Base-by-base conservation (phyloP, 1,139 yeast species). In the Yamadazyma dushanensis region DNA sequence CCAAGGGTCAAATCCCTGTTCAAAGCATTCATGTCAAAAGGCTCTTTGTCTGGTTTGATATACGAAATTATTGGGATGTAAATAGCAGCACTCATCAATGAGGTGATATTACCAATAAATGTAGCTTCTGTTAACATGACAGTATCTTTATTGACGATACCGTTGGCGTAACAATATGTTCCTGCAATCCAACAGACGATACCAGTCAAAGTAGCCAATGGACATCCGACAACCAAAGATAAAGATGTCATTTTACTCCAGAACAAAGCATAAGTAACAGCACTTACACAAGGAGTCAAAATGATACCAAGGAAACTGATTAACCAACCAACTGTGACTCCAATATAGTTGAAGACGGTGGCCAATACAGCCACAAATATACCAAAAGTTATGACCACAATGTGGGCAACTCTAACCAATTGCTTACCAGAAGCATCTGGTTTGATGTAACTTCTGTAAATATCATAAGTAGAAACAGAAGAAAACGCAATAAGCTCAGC, bases 161-260 rank as follows among this genome's bases (percentile, higher is more conserved):
- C 57, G 37, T 42, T 57, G 19, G 52, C 60, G 29, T 57, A 55
- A 18, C 29, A 32, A 28, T 45, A 39, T 9, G 51, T 40, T 3
- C 43, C 31, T 4, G 67, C 75, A 20, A 74, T 54, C 82, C 82
- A 76, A 27, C 74, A 60, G 8, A 57, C 63, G 27, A 76, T 45
- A 18, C 77, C 78, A 16, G 66, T 54, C 1, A 56, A 43, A 2
- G 79, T 66, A 1, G 78, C 77, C 23, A 73, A 45, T 5, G 76
- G 66, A 3, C 78, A 73, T 3, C 79, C 70, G 19, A 69, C 50
- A 11, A 63, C 40, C 9, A 71, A 68, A 3, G 75, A 66, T 35
- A 51, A 52, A 35, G 52, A 57, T 3, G 76, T 66, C 38, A 75
- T 68, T 25, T 76, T 78, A 30, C 70, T 68, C 51, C 82, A 78